Evolutionary conservation across 1,139 yeast genomes (phyloP), one percentile per base, ranked within the genome.

Genomic region (Zygoascus hellenicus): DNA sequence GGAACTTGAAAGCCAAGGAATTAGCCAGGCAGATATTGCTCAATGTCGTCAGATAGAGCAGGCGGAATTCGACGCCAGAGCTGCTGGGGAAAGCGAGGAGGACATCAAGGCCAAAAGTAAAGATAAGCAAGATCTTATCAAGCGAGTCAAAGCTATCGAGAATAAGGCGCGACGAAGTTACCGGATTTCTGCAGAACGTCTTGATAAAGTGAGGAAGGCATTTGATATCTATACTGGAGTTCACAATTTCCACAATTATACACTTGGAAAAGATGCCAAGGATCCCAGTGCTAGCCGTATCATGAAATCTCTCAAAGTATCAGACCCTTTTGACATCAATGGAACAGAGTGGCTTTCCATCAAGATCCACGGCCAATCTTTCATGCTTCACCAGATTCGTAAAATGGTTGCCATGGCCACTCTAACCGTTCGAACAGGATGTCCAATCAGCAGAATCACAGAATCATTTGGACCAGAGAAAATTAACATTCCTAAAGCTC

Each of bases 351-450:
- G 99, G 99, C 77, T 88, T 4, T 86, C 96, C 1, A 83, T 94
- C 60, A 92, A 92, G 68, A 87, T 92, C 53, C 98, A 92, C 63
- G 99, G 99, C 2, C 98, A 92, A 68, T 88, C 97, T 7, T 92
- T 92, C 66, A 94, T 94, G 99, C 74, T 92, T 53, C 98, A 92
- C 67, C 99, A 92, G 72, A 92, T 92, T 61, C 80, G 99, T 64
- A 92, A 92, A 65, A 92, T 92, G 99, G 88, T 94, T 51, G 94
- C 97, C 26, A 84, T 92, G 95, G 96, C 95, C 1, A 79, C 90
- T 0, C 72, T 92, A 48, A 80, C 86, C 14, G 80, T 90, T 29
- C 78, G 98, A 60, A 82, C 94, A 16, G 92, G 96, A 14, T 79
- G 92, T 60, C 96, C 97, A 3, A 64, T 78, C 29, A 74, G 75